Evolutionary conservation across 164 flowering plant genomes (phyloP).

Genomic region (Magnolia sinica): DNA sequence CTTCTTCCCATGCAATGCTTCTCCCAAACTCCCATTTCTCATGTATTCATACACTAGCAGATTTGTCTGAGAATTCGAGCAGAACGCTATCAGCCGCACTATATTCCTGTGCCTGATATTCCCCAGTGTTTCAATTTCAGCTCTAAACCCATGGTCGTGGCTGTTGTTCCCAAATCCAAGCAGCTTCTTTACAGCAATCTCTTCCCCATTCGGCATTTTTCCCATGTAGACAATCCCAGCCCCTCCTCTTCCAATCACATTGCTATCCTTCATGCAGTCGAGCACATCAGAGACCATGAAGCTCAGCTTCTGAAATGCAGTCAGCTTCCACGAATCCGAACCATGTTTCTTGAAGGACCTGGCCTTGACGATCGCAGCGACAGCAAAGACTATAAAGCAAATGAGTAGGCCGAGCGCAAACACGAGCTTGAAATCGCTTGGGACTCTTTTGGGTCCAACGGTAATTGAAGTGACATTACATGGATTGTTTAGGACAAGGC

Average conservation of each 20-base stretch:
- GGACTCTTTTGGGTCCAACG: constrained; percentile 25
- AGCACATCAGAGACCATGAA: constrained; percentile 61
- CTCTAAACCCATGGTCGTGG: constrained; percentile 78
- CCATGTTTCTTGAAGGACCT: constrained; percentile 39
- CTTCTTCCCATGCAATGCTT: constrained; percentile 57
- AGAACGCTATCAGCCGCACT: constrained; percentile 73
- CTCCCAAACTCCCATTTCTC: constrained; percentile 78
- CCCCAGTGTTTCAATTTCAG: constrained; percentile 82
- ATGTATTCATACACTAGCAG: constrained; percentile 76
- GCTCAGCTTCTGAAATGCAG: constrained; percentile 68
- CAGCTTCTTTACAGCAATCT: constrained; percentile 76
- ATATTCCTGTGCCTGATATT: constrained; percentile 87
- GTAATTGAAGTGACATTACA: constrained; percentile 49
- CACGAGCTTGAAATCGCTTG: constrained; percentile 57
- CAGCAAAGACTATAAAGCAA: constrained; percentile 65
- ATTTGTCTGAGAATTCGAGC: constrained; percentile 66
- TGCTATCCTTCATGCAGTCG: constrained; percentile 77
- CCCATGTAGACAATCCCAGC: constrained; percentile 89
- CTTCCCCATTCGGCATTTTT: constrained; percentile 66
- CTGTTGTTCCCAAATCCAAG: constrained; percentile 46
- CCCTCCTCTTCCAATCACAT: constrained; percentile 86
- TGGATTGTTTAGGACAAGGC: constrained; percentile 64
- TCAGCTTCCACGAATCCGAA: constrained; percentile 68
- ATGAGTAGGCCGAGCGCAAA: constrained; percentile 66
- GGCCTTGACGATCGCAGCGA: constrained; percentile 66